Evolutionary conservation across 352 stramenopile species (phyloP).

Genomic region (Pythium oligandrum): DNA sequence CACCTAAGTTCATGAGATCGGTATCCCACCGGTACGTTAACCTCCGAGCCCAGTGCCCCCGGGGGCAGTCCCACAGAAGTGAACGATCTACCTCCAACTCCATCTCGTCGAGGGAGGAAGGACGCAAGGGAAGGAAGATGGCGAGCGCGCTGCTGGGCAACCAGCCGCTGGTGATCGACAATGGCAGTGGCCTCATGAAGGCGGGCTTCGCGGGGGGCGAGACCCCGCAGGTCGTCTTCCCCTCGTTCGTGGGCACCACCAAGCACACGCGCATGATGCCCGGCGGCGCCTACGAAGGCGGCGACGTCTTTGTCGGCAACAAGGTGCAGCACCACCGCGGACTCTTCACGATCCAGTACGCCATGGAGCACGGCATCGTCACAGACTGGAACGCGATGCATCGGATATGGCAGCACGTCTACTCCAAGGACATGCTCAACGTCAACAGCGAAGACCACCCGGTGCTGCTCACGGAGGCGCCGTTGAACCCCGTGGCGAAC

Average conservation of each 20-base stretch:
- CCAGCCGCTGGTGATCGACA: conserved; percentile 86
- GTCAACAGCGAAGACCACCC: conserved; percentile 83
- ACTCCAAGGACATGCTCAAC: conserved; percentile 87
- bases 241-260: conserved; percentile 62
- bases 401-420: conserved; percentile 87
- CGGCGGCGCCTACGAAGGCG: conserved; percentile 71
- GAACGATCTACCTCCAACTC: too few species aligned
- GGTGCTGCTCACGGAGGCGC: conserved; percentile 80
- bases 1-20: too few species aligned
- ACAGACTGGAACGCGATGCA: conserved; percentile 86
- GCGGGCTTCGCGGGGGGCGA: conserved; percentile 76
- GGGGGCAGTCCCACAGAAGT: too few species aligned
- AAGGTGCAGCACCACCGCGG: conserved; percentile 75
- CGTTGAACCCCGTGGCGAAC: conserved; percentile 72
- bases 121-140: conserved; percentile 17
- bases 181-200: conserved; percentile 81
- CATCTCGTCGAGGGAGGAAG: too few species aligned
- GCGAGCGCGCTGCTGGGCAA: conserved; percentile 64
- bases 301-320: conserved; percentile 74
- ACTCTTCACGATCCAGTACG: conserved; percentile 79
- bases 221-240: conserved; percentile 73
- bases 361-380: conserved; percentile 85
- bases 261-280: conserved; percentile 85
- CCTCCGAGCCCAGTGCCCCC: too few species aligned
- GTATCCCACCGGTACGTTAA: too few species aligned